These are phyloP conservation scores for Phaeodactylum tricornutum DNA, from an alignment of 108 stramenopile species.

Conservation along the genomic window DNA sequence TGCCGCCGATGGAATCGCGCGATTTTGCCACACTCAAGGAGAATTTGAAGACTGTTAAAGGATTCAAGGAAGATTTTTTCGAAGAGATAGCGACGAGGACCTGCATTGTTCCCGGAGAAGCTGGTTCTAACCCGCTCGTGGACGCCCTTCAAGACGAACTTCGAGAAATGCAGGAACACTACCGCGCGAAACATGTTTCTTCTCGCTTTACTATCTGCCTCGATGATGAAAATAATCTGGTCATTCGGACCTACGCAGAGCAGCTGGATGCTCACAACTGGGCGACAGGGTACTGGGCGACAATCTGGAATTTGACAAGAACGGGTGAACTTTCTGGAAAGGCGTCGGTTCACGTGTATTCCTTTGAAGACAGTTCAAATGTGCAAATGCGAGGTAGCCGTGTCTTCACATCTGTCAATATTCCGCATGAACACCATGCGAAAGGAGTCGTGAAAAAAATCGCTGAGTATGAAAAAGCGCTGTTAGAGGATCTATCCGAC, in stretches of 20 bases:
- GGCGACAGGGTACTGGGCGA: conserved; percentile 38
- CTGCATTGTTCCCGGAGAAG: too few relatives aligned
- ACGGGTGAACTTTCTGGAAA: conserved; percentile 16
- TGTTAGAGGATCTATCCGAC: conserved; percentile 33
- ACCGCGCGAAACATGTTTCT: too few relatives aligned
- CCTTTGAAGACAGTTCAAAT: conserved; percentile 44
- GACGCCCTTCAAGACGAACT: too few relatives aligned
- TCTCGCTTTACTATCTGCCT: too few relatives aligned
- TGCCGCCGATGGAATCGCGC: too few relatives aligned
- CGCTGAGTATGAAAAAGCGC: conserved; percentile 28
- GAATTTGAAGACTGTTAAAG: too few relatives aligned
- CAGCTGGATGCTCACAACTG: conserved; percentile 36
- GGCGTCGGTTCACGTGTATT: conserved; percentile 26
- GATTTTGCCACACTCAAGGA: too few relatives aligned
- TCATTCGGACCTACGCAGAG: conserved; percentile 32
- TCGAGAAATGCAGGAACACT: too few relatives aligned
- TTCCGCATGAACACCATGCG: conserved; percentile 13
- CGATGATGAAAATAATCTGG: conserved; percentile 2
- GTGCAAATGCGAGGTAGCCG: conserved; percentile 31
- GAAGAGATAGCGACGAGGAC: too few relatives aligned
- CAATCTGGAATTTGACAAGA: conserved; percentile 30
- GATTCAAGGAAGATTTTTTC: too few relatives aligned
- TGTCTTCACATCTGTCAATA: too few relatives aligned
- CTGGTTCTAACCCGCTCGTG: too few relatives aligned
- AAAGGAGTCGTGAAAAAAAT: conserved; percentile 36